Evolutionary conservation across 169 alveolate species (phyloP), one percentile per base, ranked within the genome.

Genomic region (Babesia bovis): DNA sequence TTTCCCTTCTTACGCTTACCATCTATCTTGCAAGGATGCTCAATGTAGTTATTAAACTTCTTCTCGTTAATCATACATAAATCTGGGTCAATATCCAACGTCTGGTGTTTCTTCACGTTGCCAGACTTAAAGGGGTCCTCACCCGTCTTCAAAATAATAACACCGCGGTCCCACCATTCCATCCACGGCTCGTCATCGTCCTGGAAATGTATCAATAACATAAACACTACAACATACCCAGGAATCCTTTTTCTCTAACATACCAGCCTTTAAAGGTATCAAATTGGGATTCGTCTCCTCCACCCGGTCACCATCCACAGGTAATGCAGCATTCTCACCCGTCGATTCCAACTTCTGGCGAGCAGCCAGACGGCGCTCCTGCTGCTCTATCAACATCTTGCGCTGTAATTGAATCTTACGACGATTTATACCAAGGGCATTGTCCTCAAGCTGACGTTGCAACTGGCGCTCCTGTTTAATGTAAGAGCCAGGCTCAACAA

Each of bases 1-100:
- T 49, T 40, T 33, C 60, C 45, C 70, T 58, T 70, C 36, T 51
- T 89, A 44, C 67, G 67, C 19, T 73, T 83, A 12, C 90, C 94
- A 42, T 90, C 91, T 19, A 93, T 60, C 21, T 95, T 91, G 21
- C 78, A 85, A 15, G 96, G 96, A 59, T 93, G 96, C 57, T 92
- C 95, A 36, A 93, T 90, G 57, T 85, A 89, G 56, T 72, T 55
- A 56, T 71, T 91, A 45, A 91, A 85, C 55, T 77, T 84, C 49
- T 89, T 84, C 33, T 77, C 85, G 59, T 77, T 77, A 13, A 77
- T 77, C 66, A 61, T 42, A 36, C 75, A 77, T 10, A 33, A 33
- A 3, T 77, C 70, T 6, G 76, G 76, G 21, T 67, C 28, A 6
- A 77, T 28, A 32, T 77, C 72, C 36, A 66, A 56, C 28, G 72